phyloP scores from a whole-genome alignment of 2,329 filamentous ascomycete genomes.

The Hypomyces perniciosus region DNA sequence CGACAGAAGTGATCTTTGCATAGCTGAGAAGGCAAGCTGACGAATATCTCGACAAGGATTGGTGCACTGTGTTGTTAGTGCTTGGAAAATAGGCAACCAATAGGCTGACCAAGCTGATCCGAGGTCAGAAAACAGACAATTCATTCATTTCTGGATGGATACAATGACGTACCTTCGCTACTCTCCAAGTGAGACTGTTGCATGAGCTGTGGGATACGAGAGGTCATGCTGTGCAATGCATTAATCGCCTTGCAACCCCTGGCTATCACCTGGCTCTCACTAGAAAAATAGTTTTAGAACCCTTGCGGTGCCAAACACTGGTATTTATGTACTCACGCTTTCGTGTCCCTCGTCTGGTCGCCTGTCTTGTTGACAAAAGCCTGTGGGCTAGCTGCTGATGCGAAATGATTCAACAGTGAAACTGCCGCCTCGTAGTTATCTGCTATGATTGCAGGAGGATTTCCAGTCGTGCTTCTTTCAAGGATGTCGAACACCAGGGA shows the following conservation, averaged over 20 bases:
- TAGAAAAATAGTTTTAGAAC: constrained; percentile 14
- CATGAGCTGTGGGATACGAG: constrained; percentile 78
- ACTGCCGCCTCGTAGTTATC: constrained; percentile 94
- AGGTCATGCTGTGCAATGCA: constrained; percentile 75
- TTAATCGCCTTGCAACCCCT: constrained; percentile 76
- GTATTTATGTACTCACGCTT: constrained; percentile 20
- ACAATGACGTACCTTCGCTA: constrained; percentile 58
- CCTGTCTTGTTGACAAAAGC: constrained; percentile 51
- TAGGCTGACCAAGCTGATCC: constrained; percentile 88
- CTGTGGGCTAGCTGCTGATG: constrained; percentile 71
- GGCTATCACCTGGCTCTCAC: constrained; percentile 51
- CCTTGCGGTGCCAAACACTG: not conserved
- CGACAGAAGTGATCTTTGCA: constrained; percentile 81
- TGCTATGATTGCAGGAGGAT: constrained; percentile 78
- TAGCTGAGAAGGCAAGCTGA: constrained; percentile 75
- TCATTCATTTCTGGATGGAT: not conserved
- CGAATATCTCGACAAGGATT: constrained; percentile 93
- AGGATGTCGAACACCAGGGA: constrained; percentile 81
- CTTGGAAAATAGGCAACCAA: constrained; percentile 91
- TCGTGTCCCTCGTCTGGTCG: constrained; percentile 20
- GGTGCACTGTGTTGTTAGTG: constrained; percentile 81
- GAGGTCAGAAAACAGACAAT: constrained; percentile 11
- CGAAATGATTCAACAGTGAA: constrained; percentile 80
- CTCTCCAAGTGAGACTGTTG: constrained; percentile 87
- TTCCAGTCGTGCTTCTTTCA: constrained; percentile 65